A percentile compares a stretch with the other conserved stretches of the same genome.
Evolutionary conservation across 1,284 basidiomycete species (phyloP).

Genomic region (Omphalotus olearius): DNA sequence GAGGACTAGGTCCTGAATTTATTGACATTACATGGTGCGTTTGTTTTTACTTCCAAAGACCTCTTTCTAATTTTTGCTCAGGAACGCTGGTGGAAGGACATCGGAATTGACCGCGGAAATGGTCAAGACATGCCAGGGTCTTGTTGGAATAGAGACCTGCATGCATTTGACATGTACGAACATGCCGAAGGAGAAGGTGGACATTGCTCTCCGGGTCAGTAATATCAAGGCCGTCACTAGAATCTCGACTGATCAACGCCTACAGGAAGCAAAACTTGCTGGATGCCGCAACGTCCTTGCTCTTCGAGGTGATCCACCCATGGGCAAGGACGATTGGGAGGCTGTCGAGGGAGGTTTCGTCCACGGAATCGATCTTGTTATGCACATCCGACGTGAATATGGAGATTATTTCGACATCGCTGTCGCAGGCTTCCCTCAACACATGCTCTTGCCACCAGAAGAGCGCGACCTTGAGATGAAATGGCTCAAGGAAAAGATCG

Average conservation of each 20-base stretch:
- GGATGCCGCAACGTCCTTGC: constrained; percentile 96
- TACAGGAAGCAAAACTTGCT: constrained; percentile 83
- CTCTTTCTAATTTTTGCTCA: constrained; percentile 26
- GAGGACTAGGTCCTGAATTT: constrained; percentile 92
- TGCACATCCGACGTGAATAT: constrained; percentile 77
- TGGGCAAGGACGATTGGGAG: constrained; percentile 87
- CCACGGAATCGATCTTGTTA: constrained; percentile 88
- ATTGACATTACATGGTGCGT: constrained; percentile 95
- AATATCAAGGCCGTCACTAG: constrained; percentile 12
- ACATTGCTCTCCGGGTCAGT: constrained; percentile 80
- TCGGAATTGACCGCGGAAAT: constrained; percentile 92
- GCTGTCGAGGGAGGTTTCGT: constrained; percentile 86
- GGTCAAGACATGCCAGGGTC: constrained; percentile 90
- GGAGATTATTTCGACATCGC: constrained; percentile 94
- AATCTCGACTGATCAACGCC: constrained; percentile 16
- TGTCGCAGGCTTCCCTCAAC: constrained; percentile 87
- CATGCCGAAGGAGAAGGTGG: constrained; percentile 93
- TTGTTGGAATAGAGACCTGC: constrained; percentile 93
- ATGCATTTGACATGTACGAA: constrained; percentile 99
- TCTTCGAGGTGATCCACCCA: constrained; percentile 89
- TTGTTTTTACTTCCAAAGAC: constrained; percentile 6
- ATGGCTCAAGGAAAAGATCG: constrained; percentile 85
- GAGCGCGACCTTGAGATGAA: constrained; percentile 84
- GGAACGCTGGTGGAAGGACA: constrained; percentile 95
- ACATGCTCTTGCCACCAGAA: constrained; percentile 55